Percentiles rank a stretch among this genome's conserved stretches.
phyloP scores from a whole-genome alignment of 371 early-diverging fungal genomes.

The Dichotomocladium elegans region DNA sequence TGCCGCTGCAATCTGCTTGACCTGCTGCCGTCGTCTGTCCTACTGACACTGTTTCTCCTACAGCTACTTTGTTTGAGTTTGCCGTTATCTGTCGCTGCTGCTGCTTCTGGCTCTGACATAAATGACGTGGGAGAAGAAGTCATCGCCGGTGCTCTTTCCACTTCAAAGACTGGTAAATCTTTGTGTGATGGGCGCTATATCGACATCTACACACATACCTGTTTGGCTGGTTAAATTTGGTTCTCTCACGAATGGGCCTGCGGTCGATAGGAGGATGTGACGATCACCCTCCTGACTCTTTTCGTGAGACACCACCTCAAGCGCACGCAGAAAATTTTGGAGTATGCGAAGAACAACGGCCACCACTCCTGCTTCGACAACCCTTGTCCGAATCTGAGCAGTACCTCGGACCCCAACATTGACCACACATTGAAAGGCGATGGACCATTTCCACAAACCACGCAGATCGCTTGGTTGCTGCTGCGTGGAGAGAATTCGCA shows the following conservation, averaged over 20 bases:
- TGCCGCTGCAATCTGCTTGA: not conserved
- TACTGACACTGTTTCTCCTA: not conserved
- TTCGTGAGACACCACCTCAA: conserved; percentile 24
- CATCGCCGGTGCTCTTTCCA: no score
- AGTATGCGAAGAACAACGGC: conserved; percentile 76
- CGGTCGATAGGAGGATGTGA: no score
- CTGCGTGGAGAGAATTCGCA: conserved; percentile 68
- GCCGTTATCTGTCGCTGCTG: not conserved
- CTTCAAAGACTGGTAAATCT: no score
- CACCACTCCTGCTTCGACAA: conserved; percentile 83
- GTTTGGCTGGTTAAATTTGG: no score
- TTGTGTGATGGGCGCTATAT: no score
- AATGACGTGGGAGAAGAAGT: no score
- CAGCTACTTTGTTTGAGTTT: not conserved
- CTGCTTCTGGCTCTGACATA: not conserved
- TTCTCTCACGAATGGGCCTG: no score
- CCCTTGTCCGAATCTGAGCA: conserved; percentile 73
- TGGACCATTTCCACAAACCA: conserved; percentile 76
- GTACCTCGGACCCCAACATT: conserved; percentile 87
- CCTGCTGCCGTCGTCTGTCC: not conserved
- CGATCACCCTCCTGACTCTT: not conserved
- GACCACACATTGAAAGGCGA: conserved; percentile 82
- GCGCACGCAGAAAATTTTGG: conserved; percentile 59
- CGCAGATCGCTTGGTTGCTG: conserved; percentile 57
- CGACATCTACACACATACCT: no score